Evolutionary conservation across 352 stramenopile genomes (phyloP).

Genomic region (Pythium pyrilobum): DNA sequence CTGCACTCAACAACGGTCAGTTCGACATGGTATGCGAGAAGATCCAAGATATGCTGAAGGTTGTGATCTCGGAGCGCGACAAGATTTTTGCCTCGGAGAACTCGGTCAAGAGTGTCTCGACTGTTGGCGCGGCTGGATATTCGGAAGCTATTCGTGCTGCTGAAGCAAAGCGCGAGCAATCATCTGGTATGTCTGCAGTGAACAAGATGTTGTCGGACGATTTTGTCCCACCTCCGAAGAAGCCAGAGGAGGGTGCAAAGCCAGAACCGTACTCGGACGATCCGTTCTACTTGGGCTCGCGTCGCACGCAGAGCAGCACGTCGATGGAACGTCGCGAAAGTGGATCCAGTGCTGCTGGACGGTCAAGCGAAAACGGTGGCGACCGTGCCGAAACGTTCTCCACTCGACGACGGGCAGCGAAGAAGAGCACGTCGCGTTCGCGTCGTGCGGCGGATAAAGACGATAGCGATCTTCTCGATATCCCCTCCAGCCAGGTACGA

Average conservation of each 20-base stretch:
- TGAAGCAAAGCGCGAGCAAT: slow-evolving; percentile 57
- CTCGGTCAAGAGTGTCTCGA: slow-evolving; percentile 60
- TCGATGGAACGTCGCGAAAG: slow-evolving; percentile 23
- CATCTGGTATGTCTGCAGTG: slow-evolving; percentile 54
- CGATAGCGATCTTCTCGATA: slow-evolving; percentile 58
- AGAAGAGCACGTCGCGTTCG: slow-evolving; percentile 51
- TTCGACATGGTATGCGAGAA: slow-evolving; percentile 86
- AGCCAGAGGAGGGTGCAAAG: slow-evolving; percentile 29
- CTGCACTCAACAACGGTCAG: slow-evolving; percentile 69
- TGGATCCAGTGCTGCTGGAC: not conserved
- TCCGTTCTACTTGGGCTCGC: slow-evolving; percentile 64
- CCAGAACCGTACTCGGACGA: slow-evolving; percentile 75
- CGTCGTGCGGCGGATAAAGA: slow-evolving; percentile 46
- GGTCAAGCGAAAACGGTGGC: slow-evolving; percentile 21
- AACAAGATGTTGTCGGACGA: slow-evolving; percentile 82
- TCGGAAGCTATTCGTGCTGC: slow-evolving; percentile 59
- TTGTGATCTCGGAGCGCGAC: slow-evolving; percentile 75
- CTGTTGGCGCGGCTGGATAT: slow-evolving; percentile 59
- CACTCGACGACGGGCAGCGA: slow-evolving; percentile 58
- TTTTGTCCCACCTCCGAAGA: slow-evolving; percentile 46
- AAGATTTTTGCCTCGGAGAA: slow-evolving; percentile 70
- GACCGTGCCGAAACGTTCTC: slow-evolving; percentile 68
- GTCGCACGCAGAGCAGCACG: slow-evolving; percentile 36
- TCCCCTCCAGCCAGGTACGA: slow-evolving; percentile 21
- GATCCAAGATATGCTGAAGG: slow-evolving; percentile 87